Base-by-base conservation (phyloP, 23 red algal genomes). In the Gracilariopsis chorda region DNA sequence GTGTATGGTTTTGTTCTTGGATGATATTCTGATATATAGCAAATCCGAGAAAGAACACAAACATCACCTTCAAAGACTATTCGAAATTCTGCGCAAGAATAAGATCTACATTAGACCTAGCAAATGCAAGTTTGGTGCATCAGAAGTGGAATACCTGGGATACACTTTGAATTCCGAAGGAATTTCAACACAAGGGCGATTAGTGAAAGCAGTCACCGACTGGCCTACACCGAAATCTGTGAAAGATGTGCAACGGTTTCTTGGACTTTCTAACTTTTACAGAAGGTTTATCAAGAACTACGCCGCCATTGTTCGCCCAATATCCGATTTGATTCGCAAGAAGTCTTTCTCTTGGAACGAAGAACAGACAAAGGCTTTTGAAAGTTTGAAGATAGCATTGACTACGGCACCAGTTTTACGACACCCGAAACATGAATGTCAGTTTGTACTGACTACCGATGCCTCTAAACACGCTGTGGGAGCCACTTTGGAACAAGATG, bases 11-110 rank as follows among this genome's bases (percentile, higher is more conserved):
- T 30, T 68, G 16, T 69, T 43, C 49, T 25, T 85, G 0, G 39
- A 86, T 13, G 59, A 70, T 41, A 41, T 86, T 20, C 56, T 86
- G 2, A 71, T 86, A 12, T 69, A 65, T 37, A 71, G 53, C 3
- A 24, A 68, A 13, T 35, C 4, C 43, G 1, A 36, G 0, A 9
- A 86, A 16, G 62, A 70, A n/a, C 52, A 86, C 29, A 34, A 68
- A 7, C 41, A 68, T 20, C 81, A 86, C 23, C 21, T 67, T 10
- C 48, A 27, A 70, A 13, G 13, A n/a, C 28, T 86, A 0, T 23
- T 86, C 2, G 25, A 56, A 34, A 2, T 20, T 4, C 39, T 78
- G 32, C 10, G 35, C 21, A 21, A 40, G 8, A 19, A 78, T 24
- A 78, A 78, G 45, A 39, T 49, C 9, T 52, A 49, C 45, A 21